Evolutionary conservation across 192 early-diverging fungal genomes (phyloP).

Genomic region (Coemansia sp.): DNA sequence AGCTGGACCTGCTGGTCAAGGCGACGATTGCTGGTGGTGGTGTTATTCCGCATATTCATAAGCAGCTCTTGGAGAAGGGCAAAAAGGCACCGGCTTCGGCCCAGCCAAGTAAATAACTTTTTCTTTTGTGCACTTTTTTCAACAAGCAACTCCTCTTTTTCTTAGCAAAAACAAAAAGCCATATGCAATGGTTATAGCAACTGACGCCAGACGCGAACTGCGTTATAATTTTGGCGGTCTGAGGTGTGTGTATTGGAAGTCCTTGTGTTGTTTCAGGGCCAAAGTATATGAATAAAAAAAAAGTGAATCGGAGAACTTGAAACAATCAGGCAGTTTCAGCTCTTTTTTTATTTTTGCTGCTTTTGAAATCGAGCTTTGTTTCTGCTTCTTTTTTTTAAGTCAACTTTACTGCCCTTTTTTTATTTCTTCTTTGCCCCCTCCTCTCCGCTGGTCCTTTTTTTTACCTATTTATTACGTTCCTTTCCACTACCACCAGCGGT

Average conservation of each 20-base stretch:
- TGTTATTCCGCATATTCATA: constrained; percentile 67
- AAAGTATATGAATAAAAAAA: too few relatives aligned
- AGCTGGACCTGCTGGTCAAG: constrained; percentile 83
- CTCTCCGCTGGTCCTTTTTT: neutral
- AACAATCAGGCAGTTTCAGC: neutral
- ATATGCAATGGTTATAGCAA: too few relatives aligned
- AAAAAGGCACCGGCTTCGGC: constrained; percentile 22
- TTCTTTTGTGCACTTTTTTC: neutral
- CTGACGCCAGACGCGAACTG: too few relatives aligned
- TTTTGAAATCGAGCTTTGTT: neutral
- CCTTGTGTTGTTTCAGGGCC: too few relatives aligned
- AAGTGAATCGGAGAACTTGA: neutral
- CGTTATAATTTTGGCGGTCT: too few relatives aligned
- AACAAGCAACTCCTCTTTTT: neutral
- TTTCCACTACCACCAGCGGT: too few relatives aligned
- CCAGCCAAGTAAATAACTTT: constrained; percentile 14
- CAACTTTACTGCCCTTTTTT: neutral
- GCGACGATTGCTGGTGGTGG: constrained; percentile 90
- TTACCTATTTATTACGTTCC: neutral
- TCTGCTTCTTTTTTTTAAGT: neutral
- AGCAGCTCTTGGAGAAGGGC: constrained; percentile 56
- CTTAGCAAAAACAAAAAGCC: too few relatives aligned
- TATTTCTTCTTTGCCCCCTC: neutral
- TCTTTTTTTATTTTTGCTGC: neutral
- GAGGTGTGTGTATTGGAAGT: too few relatives aligned